Evolutionary conservation across 2,329 filamentous ascomycete species (phyloP).

Genomic region (Colletotrichum camelliae): DNA sequence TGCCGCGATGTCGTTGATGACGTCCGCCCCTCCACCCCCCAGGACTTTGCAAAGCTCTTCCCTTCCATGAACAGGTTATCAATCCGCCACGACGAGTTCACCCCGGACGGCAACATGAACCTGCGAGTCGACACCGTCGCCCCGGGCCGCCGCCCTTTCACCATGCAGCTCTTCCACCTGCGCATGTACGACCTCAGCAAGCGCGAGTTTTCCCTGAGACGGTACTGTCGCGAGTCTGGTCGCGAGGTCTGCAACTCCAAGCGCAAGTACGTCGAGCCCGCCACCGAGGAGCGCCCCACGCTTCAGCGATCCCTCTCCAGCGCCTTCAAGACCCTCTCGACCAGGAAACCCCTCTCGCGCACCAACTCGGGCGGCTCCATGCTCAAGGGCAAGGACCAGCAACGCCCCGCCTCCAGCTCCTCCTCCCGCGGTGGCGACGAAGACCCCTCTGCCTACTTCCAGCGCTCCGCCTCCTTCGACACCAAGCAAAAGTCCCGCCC

Average conservation of each 20-base stretch:
- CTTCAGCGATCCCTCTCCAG: slow-evolving; percentile 53
- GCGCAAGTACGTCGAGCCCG: slow-evolving; percentile 68
- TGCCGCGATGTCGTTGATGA: slow-evolving; percentile 68
- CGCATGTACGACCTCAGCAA: slow-evolving; percentile 90
- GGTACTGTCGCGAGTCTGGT: slow-evolving; percentile 92
- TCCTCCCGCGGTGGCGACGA: slow-evolving; percentile 37
- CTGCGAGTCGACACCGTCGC: slow-evolving; percentile 84
- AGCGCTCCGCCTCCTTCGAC: slow-evolving; percentile 34
- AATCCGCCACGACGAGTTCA: slow-evolving; percentile 90
- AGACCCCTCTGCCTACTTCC: slow-evolving; percentile 32
- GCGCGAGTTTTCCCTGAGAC: slow-evolving; percentile 86
- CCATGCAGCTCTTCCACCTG: slow-evolving; percentile 84
- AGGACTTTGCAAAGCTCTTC: slow-evolving; percentile 84
- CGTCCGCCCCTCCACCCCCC: slow-evolving; percentile 77
- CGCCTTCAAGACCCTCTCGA: slow-evolving; percentile 52
- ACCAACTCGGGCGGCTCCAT: slow-evolving; percentile 37
- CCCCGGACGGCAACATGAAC: slow-evolving; percentile 95
- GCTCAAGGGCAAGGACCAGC: slow-evolving; percentile 28
- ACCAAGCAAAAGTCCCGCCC: slow-evolving; percentile 39
- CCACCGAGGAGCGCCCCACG: slow-evolving; percentile 44
- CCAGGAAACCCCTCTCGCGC: slow-evolving; percentile 39
- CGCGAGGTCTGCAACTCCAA: slow-evolving; percentile 89
- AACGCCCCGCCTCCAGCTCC: slow-evolving; percentile 41
- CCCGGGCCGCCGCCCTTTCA: slow-evolving; percentile 69
- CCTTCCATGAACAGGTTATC: slow-evolving; percentile 81